Base-by-base conservation (phyloP, 495 filamentous ascomycete genomes). In the Tetracladium marchalianum region DNA sequence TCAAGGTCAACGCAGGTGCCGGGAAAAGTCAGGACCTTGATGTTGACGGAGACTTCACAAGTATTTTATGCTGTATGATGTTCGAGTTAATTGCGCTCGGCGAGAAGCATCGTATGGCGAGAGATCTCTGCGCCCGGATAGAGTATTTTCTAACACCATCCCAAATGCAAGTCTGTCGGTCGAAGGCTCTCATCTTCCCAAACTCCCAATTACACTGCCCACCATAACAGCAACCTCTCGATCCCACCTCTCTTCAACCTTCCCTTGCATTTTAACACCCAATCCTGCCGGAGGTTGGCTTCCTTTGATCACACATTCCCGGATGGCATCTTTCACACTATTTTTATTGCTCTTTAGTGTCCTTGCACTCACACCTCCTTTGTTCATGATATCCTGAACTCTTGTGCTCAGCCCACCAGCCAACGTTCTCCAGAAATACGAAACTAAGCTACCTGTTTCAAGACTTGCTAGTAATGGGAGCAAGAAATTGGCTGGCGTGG, bases 221-320 rank as follows among this genome's bases (percentile, higher is more conserved):
- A 94, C 84, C 89, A 98, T 95, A 31, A 98, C 90, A 5, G 90
- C 90, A 22, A 90, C 83, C 65, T 96, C 92, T 45, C 90, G 77
- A 58, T 97, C 93, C 82, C 87, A 95, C 43, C 70, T 74, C 34
- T 44, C 46, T 49, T n/a, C 69, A 52, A 61, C 64, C 34, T 67
- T 68, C 11, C 57, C 55, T 46, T 70, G 68, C 0, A 57, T 48
- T 13, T 56, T 60, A 15, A 69, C 51, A 18, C 55, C 46, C 1
- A 67, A 62, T 0, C 66, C 59, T 47, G 68, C 66, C 8, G 86
- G 49, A 17, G 49, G 31, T 16, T 44, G 80, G 18, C 87, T 67
- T 42, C 90, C 88, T 35, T 77, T 75, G 50, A 89, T 59, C 10
- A 99, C 93, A 52, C 87, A 93, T 31, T 89, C 84, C 40, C 81